These are phyloP conservation scores for Calonectria naviculata DNA, from an alignment of 2,329 filamentous ascomycete species.

Conservation along the genomic window DNA sequence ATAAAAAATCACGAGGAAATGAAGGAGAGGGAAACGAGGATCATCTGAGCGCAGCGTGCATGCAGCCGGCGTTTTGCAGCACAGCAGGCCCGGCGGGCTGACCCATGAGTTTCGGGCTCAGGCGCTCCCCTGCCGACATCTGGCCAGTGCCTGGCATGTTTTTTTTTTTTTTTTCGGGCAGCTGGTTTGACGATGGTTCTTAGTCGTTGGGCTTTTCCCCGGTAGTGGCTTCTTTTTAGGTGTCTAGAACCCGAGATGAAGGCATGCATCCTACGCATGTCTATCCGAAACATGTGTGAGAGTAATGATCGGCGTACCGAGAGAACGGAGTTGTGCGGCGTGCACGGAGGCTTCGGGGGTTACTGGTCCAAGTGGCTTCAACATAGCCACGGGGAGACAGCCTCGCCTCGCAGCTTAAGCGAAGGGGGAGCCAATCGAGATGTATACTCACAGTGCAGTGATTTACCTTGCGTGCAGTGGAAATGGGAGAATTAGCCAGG, in stretches of 20 bases:
- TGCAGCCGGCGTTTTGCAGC: neutral
- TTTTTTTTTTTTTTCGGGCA: neutral
- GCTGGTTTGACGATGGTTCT: neutral
- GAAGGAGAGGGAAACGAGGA: neutral
- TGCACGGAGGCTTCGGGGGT: neutral
- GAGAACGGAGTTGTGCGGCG: neutral
- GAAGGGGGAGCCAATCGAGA: constrained; percentile 7
- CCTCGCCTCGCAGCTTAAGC: neutral
- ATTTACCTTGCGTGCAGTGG: neutral
- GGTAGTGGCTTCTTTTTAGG: neutral
- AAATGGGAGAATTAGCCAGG: neutral
- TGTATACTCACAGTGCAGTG: neutral
- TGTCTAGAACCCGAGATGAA: neutral
- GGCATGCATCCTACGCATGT: neutral
- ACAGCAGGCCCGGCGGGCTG: neutral
- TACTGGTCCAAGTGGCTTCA: neutral
- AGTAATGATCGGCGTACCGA: neutral
- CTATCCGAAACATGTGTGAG: constrained; percentile 8
- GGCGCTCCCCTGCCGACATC: neutral
- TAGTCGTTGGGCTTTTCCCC: neutral
- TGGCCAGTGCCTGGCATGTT: neutral
- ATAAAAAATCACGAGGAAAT: neutral
- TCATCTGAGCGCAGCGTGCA: neutral
- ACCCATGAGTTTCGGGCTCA: neutral
- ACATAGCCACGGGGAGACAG: neutral